A percentile compares a stretch with the other conserved stretches of the same genome.
Evolutionary conservation across 1,284 basidiomycete genomes (phyloP).

Genomic region (Ceratobasidium sp.): DNA sequence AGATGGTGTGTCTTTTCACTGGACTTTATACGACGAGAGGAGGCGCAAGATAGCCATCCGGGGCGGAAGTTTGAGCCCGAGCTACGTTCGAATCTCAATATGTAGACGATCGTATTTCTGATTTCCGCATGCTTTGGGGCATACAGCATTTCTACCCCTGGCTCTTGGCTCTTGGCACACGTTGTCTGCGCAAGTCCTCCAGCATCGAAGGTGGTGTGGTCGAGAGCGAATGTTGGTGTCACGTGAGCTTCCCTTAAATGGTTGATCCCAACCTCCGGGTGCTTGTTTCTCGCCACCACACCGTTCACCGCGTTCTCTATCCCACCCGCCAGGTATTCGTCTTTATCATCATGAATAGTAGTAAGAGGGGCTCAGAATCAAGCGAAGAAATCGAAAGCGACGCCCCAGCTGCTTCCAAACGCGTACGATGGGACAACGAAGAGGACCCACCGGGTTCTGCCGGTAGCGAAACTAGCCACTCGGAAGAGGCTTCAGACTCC

Average conservation of each 20-base stretch:
- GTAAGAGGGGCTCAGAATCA: not conserved
- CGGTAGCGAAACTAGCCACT: not conserved
- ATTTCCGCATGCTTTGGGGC: too few species aligned
- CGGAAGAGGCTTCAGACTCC: not conserved
- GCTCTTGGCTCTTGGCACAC: too few species aligned
- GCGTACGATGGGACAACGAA: slow-evolving; percentile 37
- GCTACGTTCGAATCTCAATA: too few species aligned
- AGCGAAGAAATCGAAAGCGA: not conserved
- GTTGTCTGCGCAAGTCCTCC: too few species aligned
- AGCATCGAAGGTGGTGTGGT: too few species aligned
- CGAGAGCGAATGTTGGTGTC: not conserved
- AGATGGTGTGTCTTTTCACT: not conserved
- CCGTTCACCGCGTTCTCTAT: not conserved
- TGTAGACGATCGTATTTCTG: too few species aligned
- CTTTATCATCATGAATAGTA: not conserved
- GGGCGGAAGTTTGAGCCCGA: too few species aligned
- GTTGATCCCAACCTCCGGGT: too few species aligned
- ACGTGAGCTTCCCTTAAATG: slow-evolving; percentile 2
- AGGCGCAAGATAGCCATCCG: too few species aligned
- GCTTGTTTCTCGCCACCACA: slow-evolving; percentile 14
- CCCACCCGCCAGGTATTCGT: not conserved
- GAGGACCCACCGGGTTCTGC: not conserved
- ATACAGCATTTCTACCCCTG: too few species aligned
- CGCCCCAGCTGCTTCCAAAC: not conserved
- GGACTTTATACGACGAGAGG: not conserved